Percentiles rank a stretch among this genome's conserved stretches.
phyloP scores from a whole-genome alignment of 129 eudicot species.

The Glebionis coronaria region DNA sequence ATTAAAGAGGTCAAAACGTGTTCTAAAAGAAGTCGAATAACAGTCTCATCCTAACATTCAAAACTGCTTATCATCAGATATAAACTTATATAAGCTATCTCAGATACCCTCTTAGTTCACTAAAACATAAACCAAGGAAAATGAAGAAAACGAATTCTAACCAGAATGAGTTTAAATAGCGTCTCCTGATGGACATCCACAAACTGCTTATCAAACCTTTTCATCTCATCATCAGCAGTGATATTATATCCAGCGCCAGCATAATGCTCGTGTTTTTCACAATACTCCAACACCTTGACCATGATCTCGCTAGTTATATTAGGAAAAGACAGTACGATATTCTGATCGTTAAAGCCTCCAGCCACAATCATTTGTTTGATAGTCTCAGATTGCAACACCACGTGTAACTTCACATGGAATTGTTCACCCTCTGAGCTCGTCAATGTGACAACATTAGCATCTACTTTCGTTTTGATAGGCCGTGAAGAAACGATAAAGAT shows the following conservation, averaged over 20 bases:
- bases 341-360: conserved; percentile 13
- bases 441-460: not conserved
- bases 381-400: conserved; percentile 25
- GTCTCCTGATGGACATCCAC: conserved; percentile 19
- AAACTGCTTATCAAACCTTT: conserved; percentile 18
- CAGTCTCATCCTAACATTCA: too few relatives aligned
- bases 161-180: conserved; percentile 23
- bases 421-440: conserved; percentile 20
- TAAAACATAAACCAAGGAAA: not conserved
- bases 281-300: conserved; percentile 26
- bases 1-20: too few relatives aligned
- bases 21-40: too few relatives aligned
- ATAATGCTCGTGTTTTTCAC: conserved; percentile 23
- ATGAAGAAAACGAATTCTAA: not conserved
- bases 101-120: too few relatives aligned
- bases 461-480: too few relatives aligned
- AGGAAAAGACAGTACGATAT: conserved; percentile 16
- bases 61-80: too few relatives aligned
- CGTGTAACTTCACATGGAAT: conserved; percentile 22
- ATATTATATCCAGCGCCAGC: conserved; percentile 2
- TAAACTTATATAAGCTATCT: too few relatives aligned
- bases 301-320: conserved; percentile 29
- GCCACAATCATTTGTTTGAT: conserved; percentile 21
- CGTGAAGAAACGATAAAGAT: too few relatives aligned
- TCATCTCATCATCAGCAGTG: conserved; percentile 18